Base-by-base conservation (phyloP, 345 rosid genomes). In the Pistacia integerrima region DNA sequence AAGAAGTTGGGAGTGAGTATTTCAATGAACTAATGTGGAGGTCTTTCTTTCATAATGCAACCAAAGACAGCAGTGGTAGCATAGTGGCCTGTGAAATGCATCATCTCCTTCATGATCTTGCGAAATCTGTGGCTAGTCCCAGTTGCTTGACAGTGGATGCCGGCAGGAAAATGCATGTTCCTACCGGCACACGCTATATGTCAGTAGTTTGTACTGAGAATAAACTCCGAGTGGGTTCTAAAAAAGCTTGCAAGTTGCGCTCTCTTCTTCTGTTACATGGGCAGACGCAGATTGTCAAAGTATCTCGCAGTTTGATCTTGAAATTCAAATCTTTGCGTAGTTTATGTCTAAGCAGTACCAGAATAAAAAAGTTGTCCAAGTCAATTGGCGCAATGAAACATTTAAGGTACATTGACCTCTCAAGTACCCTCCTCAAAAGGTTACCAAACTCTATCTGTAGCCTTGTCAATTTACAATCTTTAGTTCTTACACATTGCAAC, bases 21-120 rank as follows among this genome's bases (percentile, higher is more conserved):
- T 61, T 61, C 65, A 61, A 28, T 7, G 65, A 61, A 61, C 13
- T 61, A 61, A 25, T 28, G 38, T 61, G 65, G 65, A 61, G 65
- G 41, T 61, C 65, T 11, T 28, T 61, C 41, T 61, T 61, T 61
- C 65, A 61, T 61, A 61, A 66, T 38, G 70, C 51, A 41, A 46
- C 33, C 55, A 44, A 46, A 46, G 70, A 66, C 30, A n/a, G 33
- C 70, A 3, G 46, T 44, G 54, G 51, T 44, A 46, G 54, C 70
- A 66, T 41, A 41, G 33, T 46, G 51, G 30, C 52, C 20, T 66
- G 70, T 66, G 54, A 66, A 66, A 66, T 66, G 70, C 70, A 66
- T 20, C 12, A 20, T 46, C 70, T 66, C 8, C 28, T 66, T 41
- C 70, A 66, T n/a, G 54, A 66, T 41, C 70, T 66, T 44, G 70